These are phyloP conservation scores for Trypanosoma lewisi DNA, from an alignment of 208 protist species.

Conservation along the genomic window DNA sequence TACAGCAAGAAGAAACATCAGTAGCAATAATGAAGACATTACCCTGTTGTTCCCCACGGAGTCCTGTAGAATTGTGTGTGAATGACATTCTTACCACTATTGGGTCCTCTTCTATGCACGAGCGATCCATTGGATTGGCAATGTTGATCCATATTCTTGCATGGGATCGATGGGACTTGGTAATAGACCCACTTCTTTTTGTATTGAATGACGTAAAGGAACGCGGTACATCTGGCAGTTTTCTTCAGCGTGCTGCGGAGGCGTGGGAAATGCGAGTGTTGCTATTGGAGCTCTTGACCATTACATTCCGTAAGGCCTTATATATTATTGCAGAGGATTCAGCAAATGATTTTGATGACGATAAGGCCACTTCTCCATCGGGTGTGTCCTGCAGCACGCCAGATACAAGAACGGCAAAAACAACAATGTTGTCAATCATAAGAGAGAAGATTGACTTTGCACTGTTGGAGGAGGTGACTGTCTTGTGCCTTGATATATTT, in stretches of 20 bases:
- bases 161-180: slow-evolving; percentile 35
- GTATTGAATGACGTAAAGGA: slow-evolving; percentile 15
- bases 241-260: slow-evolving; percentile 22
- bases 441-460: slow-evolving; percentile 14
- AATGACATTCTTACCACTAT: slow-evolving; percentile 9
- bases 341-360: not conserved
- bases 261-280: slow-evolving; percentile 33
- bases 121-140: slow-evolving; percentile 25
- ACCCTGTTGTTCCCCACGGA: not conserved
- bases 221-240: slow-evolving; percentile 2
- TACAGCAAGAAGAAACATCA: not conserved
- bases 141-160: slow-evolving; percentile 22
- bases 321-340: slow-evolving; percentile 17
- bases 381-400: no score
- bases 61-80: slow-evolving; percentile 14
- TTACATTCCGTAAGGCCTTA: slow-evolving; percentile 24
- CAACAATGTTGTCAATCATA: not conserved
- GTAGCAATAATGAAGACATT: not conserved
- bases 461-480: slow-evolving; percentile 29
- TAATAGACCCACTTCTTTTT: slow-evolving; percentile 18
- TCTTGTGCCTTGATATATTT: slow-evolving; percentile 24
- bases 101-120: slow-evolving; percentile 18
- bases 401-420: not conserved
- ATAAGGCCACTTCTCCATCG: no score
- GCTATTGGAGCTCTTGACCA: slow-evolving; percentile 27